Conservation (phyloP, 2,329 filamentous ascomycete species). For the Talaromyces amestolkiae region DNA sequence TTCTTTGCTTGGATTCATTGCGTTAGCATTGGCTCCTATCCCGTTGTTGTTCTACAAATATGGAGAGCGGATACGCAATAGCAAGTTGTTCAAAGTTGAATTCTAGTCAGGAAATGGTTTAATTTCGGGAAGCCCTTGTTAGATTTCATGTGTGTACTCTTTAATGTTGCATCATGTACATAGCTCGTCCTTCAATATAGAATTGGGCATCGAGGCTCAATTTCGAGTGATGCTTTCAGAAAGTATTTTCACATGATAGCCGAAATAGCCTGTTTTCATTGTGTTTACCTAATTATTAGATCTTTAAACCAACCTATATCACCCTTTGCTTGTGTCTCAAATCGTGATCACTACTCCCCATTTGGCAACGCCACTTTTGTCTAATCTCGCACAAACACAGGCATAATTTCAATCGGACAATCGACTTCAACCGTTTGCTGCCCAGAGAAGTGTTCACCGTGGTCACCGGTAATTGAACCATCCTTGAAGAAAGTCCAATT, state of each 20-base stretch:
- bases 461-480: conserved; percentile 13
- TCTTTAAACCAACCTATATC: background rate
- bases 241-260: background rate
- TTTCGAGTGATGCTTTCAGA: background rate
- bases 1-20: conserved; percentile 56
- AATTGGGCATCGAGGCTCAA: background rate
- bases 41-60: conserved; percentile 37
- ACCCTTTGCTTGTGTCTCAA: background rate
- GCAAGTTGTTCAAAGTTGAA: conserved; percentile 21
- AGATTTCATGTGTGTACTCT: background rate
- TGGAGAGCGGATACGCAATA: conserved; percentile 35
- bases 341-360: background rate
- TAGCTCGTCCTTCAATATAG: background rate
- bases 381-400: conserved; percentile 41
- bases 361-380: background rate
- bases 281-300: background rate
- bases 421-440: conserved; percentile 43
- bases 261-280: background rate
- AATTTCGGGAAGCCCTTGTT: background rate
- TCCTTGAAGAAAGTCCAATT: conserved; percentile 43
- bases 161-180: background rate
- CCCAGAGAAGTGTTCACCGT: conserved; percentile 28
- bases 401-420: conserved; percentile 49
- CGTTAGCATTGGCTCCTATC: conserved; percentile 49
- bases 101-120: background rate